These are phyloP conservation scores for Podila horticola DNA, from an alignment of 192 early-diverging fungal species.

Conservation along the genomic window DNA sequence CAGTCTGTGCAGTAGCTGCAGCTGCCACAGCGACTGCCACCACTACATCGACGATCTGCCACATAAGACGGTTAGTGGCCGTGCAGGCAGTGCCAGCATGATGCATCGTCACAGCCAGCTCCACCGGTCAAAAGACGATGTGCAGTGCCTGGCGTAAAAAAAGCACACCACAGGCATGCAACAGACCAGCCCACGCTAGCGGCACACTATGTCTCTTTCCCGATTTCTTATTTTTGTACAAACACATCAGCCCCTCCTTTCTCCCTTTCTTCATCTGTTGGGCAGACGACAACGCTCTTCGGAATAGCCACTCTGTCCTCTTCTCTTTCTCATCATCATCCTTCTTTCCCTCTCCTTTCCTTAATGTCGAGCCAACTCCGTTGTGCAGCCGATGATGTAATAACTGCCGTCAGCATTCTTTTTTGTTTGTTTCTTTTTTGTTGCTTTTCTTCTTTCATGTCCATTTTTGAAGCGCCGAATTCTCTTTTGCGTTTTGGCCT, in stretches of 20 bases:
- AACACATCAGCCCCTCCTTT: neutral
- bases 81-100: conserved; percentile 6
- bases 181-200: neutral
- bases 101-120: conserved; percentile 46
- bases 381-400: too few relatives aligned
- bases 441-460: too few relatives aligned
- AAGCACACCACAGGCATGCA: neutral
- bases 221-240: conserved; percentile 2
- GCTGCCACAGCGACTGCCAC: conserved; percentile 4
- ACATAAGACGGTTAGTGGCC: neutral
- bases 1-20: neutral
- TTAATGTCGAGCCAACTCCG: too few relatives aligned
- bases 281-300: neutral
- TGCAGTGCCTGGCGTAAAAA: conserved; percentile 34
- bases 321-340: neutral
- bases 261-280: neutral
- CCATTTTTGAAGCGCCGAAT: too few relatives aligned
- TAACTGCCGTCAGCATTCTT: too few relatives aligned
- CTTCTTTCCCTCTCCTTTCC: neutral
- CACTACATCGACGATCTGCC: neutral
- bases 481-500: too few relatives aligned
- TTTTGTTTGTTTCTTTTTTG: too few relatives aligned
- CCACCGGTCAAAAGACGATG: conserved; percentile 26
- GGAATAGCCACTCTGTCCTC: neutral
- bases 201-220: neutral